Conservation (phyloP, 768 basidiomycete species). For the Lactifluus pinguis region DNA sequence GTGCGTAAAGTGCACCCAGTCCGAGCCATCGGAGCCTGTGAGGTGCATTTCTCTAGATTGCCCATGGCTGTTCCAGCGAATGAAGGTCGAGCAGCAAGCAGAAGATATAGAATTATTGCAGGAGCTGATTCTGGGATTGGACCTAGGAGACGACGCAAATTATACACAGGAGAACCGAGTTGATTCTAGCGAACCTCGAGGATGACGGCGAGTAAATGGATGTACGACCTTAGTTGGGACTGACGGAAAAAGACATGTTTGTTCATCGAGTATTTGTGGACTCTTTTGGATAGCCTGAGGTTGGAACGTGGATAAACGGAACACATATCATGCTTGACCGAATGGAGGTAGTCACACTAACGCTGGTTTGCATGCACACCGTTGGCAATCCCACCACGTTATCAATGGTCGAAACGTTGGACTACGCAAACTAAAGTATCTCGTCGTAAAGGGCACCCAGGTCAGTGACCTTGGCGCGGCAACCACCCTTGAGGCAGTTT, state of each 20-base stretch:
- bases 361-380: neutral
- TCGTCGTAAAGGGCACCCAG: too few relatives aligned
- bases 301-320: neutral
- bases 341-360: neutral
- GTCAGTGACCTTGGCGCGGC: too few relatives aligned
- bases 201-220: neutral
- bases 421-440: too few relatives aligned
- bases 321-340: neutral
- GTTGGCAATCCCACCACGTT: too few relatives aligned
- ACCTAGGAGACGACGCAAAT: constrained; percentile 7
- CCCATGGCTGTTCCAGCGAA: constrained; percentile 33
- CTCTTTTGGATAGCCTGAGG: neutral
- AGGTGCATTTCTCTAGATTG: constrained; percentile 42
- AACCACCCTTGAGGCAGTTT: too few relatives aligned
- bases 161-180: neutral
- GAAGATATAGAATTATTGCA: constrained; percentile 11
- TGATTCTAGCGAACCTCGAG: neutral
- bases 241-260: constrained; percentile 5
- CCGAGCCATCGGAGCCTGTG: constrained; percentile 27
- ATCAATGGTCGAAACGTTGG: too few relatives aligned
- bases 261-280: neutral
- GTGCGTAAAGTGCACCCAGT: constrained; percentile 34
- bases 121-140: constrained; percentile 9
- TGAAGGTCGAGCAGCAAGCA: constrained; percentile 21
- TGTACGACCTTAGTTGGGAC: neutral